phyloP scores from a whole-genome alignment of 2,329 filamentous ascomycete genomes.

The Didymella segeticola region DNA sequence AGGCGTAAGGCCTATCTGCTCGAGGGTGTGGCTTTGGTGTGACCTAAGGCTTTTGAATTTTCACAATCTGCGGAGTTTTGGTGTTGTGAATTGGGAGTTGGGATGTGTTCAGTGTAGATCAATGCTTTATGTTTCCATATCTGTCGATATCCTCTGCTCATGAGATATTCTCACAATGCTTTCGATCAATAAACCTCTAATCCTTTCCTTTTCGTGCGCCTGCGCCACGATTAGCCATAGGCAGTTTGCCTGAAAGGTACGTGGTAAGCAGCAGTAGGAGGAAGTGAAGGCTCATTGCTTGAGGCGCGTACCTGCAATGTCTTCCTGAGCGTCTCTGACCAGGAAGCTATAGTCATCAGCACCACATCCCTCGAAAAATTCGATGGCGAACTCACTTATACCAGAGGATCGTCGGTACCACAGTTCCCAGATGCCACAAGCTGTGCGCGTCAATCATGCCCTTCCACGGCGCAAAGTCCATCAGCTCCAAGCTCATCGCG shows the following conservation, averaged over 20 bases:
- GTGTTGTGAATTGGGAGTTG: neutral
- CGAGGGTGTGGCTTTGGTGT: neutral
- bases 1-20: neutral
- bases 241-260: constrained; percentile 29
- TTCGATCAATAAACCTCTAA: neutral
- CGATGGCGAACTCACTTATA: constrained; percentile 76
- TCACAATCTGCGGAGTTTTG: no score
- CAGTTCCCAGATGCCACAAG: constrained; percentile 94
- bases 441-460: constrained; percentile 91
- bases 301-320: constrained; percentile 74
- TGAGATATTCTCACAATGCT: neutral
- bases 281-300: constrained; percentile 63
- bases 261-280: constrained; percentile 28
- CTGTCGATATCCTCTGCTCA: neutral
- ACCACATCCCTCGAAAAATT: neutral
- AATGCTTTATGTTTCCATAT: neutral
- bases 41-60: no score
- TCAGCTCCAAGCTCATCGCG: constrained; percentile 93
- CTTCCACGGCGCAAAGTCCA: constrained; percentile 88
- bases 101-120: neutral
- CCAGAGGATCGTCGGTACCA: constrained; percentile 86
- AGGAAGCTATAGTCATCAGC: constrained; percentile 70
- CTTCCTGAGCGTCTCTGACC: constrained; percentile 82
- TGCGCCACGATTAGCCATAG: constrained; percentile 27
- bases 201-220: constrained; percentile 22